A percentile compares a stretch with the other conserved stretches of the same genome.
Evolutionary conservation across 306 rosid genomes (phyloP).

Genomic region (Sechiopsis laciniata): DNA sequence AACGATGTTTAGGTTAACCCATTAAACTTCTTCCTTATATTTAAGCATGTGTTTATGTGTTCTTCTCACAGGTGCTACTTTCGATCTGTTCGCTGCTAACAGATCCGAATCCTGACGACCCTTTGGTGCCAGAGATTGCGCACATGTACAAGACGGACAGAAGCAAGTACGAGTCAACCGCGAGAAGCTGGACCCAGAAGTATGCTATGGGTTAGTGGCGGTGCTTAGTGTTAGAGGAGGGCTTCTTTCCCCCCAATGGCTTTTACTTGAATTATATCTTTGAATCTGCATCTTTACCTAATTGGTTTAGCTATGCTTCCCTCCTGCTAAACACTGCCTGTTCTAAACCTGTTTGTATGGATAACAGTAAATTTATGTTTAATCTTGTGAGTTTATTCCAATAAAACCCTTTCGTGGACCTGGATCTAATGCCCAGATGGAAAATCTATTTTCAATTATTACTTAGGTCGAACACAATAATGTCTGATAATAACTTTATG

Average conservation of each 20-base stretch:
- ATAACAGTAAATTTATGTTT: neutral
- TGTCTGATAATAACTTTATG: neutral
- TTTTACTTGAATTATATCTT: conserved; percentile 23
- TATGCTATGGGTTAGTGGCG: conserved; percentile 56
- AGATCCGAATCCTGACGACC: conserved; percentile 69
- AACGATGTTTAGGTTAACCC: too few species aligned
- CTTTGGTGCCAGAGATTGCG: conserved; percentile 71
- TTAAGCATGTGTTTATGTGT: neutral
- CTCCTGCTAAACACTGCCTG: conserved; percentile 24
- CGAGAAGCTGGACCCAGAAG: conserved; percentile 83
- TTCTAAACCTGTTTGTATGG: conserved; percentile 23
- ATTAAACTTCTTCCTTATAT: too few species aligned
- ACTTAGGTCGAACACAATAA: neutral
- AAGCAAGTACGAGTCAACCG: conserved; percentile 66
- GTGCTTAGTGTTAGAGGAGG: conserved; percentile 23
- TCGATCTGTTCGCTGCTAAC: conserved; percentile 66
- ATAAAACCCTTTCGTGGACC: conserved; percentile 7
- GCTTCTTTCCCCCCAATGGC: conserved; percentile 28
- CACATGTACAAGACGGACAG: conserved; percentile 74
- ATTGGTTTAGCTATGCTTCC: conserved; percentile 20
- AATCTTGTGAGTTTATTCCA: conserved; percentile 12
- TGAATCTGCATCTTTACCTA: neutral
- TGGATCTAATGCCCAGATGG: neutral
- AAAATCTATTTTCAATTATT: neutral
- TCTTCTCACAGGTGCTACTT: conserved; percentile 45